phyloP scores from a whole-genome alignment of 306 rosid genomes.

The Rubus parviflorus region DNA sequence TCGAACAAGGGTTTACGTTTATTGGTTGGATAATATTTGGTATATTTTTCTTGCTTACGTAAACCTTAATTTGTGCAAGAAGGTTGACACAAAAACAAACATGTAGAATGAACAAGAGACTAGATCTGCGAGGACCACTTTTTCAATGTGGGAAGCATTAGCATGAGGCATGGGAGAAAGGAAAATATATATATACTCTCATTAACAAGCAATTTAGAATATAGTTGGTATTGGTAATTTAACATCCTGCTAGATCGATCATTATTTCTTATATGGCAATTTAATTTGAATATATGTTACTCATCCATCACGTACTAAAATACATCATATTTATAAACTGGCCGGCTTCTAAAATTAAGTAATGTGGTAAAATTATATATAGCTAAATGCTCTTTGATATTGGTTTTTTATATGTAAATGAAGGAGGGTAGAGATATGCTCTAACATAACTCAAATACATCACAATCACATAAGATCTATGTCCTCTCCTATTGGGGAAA shows the following conservation, averaged over 20 bases:
- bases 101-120: not conserved
- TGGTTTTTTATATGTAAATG: too few relatives aligned
- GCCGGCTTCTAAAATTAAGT: not conserved
- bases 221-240: not conserved
- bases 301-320: not conserved
- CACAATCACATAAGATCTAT: too few relatives aligned
- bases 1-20: constrained; percentile 2
- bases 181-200: not conserved
- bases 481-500: too few relatives aligned
- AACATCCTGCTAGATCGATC: too few relatives aligned
- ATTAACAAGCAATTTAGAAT: not conserved
- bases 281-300: not conserved
- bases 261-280: too few relatives aligned
- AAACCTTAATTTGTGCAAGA: constrained; percentile 11
- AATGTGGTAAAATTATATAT: not conserved
- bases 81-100: not conserved
- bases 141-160: constrained; percentile 4
- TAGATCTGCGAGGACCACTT: not conserved
- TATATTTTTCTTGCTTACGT: constrained; percentile 35
- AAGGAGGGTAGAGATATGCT: too few relatives aligned
- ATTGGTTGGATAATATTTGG: not conserved
- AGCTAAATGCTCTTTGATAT: not conserved
- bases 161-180: not conserved
- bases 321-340: not conserved
- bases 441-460: too few relatives aligned